Base-by-base conservation (phyloP, 306 rosid species). In the Pterocarpus santalinus region DNA sequence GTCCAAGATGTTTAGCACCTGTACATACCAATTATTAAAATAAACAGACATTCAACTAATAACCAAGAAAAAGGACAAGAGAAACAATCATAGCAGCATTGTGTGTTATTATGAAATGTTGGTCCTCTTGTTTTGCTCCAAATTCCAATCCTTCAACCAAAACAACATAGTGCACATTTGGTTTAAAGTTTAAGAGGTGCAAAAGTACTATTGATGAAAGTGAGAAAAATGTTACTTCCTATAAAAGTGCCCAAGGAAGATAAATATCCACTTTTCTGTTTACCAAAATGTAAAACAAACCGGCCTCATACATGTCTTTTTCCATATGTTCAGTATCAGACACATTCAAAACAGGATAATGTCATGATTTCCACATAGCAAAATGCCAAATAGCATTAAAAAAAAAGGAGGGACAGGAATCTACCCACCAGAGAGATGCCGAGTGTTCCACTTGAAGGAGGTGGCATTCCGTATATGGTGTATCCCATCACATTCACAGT, bases 371-470 rank as follows among this genome's bases (percentile, higher is more conserved):
- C 12, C 4, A 52, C 47, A 58, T 6, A 61, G 30, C 11, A 75
- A 49, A 16, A 69, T 8, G 79, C 62, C 62, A 56, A 55, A 58
- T n/a, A 49, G 6, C 65, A 63, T 28, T 30, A 70, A 52, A 30
- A 17, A 51, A 58, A 80, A 56, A 35, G 72, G 47, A 79, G 34
- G 39, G 46, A 61, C 32, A 72, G 52, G 61, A 77, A 68, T 85
- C 1, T 46, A 43, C 91, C 12, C 65, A 92, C 99, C 91, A 91
- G 70, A 49, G 97, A 82, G 81, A 93, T 86, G 74, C 90, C 92
- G 0, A 95, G 86, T 9, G 97, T 95, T 86, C 99, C 99, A 77
- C 94, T 90, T 65, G 99, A 93, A 81, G 97, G 99, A 73, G 95
- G 97, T 4, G 97, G 97, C 97, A 95, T 95, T 87, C 98, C 99